phyloP scores from a whole-genome alignment of 352 stramenopile genomes.

The Phytopythium litorale region DNA sequence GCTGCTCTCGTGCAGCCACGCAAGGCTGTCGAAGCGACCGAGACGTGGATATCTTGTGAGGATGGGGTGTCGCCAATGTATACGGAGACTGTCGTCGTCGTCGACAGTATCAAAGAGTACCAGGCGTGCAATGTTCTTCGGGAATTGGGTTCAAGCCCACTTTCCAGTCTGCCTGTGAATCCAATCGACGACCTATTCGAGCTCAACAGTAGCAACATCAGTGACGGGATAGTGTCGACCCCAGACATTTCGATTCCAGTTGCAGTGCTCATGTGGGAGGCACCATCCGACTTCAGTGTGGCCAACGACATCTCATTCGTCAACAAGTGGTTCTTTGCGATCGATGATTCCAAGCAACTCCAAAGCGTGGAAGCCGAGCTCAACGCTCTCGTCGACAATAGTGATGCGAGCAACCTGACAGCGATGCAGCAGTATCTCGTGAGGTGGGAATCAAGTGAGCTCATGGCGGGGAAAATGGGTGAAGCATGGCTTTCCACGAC shows the following conservation, averaged over 20 bases:
- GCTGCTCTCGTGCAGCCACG: constrained; percentile 35
- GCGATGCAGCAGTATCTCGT: constrained; percentile 33
- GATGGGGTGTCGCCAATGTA: constrained; percentile 10
- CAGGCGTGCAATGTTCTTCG: constrained; percentile 51
- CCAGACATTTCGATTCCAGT: constrained; percentile 31
- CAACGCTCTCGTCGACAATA: constrained; percentile 11
- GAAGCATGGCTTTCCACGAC: constrained; percentile 36
- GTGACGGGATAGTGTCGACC: constrained; percentile 5
- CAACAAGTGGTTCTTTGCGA: constrained; percentile 43
- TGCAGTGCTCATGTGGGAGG: constrained; percentile 31
- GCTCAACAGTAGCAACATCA: constrained; percentile 28
- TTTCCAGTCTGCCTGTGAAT: constrained; percentile 18
- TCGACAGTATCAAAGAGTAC: constrained; percentile 29
- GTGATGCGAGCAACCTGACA: constrained; percentile 16
- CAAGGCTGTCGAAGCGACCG: constrained; percentile 30
- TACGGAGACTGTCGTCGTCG: constrained; percentile 22
- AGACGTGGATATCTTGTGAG: constrained; percentile 38
- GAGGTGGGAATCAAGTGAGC: constrained; percentile 43
- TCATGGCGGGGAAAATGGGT: constrained; percentile 21
- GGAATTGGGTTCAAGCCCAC: constrained; percentile 17
- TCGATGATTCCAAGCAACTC: constrained; percentile 18
- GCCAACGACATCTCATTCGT: constrained; percentile 32
- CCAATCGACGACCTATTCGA: constrained; percentile 46
- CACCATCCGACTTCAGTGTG: constrained; percentile 29
- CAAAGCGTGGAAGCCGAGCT: constrained; percentile 17